Evolutionary conservation across 164 flowering plant genomes (phyloP).

Genomic region (Nelumbo lutea): DNA sequence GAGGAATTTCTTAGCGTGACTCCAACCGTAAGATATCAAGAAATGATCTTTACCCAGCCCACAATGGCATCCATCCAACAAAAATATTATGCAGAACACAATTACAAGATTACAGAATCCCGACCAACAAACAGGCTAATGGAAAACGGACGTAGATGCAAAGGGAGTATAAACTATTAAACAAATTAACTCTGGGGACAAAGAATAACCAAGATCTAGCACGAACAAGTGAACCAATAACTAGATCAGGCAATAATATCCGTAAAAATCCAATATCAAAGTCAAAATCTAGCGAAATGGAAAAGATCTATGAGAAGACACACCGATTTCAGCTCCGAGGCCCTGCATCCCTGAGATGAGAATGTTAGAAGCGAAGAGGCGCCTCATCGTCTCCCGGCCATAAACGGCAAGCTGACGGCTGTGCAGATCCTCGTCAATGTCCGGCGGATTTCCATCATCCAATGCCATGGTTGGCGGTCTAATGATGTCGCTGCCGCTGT

Average conservation of each 20-base stretch:
- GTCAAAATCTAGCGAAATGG: background rate
- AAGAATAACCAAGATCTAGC: background rate
- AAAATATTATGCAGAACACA: too few species aligned
- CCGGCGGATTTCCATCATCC: slow-evolving; percentile 37
- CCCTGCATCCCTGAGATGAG: slow-evolving; percentile 94
- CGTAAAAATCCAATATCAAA: background rate
- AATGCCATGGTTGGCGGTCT: slow-evolving; percentile 19
- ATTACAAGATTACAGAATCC: too few species aligned
- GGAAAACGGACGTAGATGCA: background rate
- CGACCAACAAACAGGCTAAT: background rate
- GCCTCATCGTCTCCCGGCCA: slow-evolving; percentile 92
- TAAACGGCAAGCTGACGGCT: slow-evolving; percentile 95
- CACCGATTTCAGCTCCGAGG: slow-evolving; percentile 96
- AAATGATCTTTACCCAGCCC: background rate
- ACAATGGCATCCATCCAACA: background rate
- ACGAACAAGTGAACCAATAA: background rate
- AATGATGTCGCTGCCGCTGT: slow-evolving; percentile 8
- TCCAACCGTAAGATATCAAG: background rate
- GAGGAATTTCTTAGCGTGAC: background rate
- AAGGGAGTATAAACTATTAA: background rate
- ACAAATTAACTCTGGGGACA: background rate
- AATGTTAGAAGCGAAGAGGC: slow-evolving; percentile 75
- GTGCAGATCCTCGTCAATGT: slow-evolving; percentile 93
- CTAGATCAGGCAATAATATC: background rate
- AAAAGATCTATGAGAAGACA: background rate